phyloP scores from a whole-genome alignment of 768 basidiomycete genomes.

The Russula abietina region DNA sequence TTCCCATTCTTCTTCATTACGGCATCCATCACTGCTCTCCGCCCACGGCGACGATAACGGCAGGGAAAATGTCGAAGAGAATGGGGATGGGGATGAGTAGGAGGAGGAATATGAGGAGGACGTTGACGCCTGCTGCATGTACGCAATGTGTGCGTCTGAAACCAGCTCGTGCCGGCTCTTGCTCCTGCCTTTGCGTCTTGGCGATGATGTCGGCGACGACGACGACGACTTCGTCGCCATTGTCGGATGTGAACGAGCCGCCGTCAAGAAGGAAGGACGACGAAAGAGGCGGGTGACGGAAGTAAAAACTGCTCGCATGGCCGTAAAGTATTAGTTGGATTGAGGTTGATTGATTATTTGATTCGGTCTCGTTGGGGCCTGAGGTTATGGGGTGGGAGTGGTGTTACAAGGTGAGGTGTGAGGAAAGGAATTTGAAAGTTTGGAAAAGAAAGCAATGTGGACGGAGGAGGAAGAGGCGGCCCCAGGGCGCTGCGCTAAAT shows the following conservation, averaged over 20 bases:
- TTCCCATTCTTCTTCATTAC: background rate
- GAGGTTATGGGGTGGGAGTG: too few species aligned
- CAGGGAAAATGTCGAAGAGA: background rate
- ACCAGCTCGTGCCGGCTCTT: slow-evolving; percentile 21
- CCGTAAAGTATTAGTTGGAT: background rate
- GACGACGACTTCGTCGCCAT: background rate
- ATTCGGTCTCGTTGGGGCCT: too few species aligned
- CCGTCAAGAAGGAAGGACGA: slow-evolving; percentile 1
- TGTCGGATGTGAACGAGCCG: background rate
- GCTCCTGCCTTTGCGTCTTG: background rate
- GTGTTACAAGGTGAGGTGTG: too few species aligned
- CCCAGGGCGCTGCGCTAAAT: too few species aligned
- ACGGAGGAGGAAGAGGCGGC: too few species aligned
- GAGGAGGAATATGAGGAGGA: background rate
- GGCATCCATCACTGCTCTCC: background rate
- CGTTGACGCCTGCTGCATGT: background rate
- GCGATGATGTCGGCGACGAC: too few species aligned
- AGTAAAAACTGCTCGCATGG: slow-evolving; percentile 10
- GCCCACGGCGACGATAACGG: background rate
- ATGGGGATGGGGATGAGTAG: background rate
- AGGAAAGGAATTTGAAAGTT: too few species aligned
- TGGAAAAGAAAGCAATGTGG: too few species aligned
- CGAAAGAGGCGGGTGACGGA: slow-evolving; percentile 18
- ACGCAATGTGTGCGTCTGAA: slow-evolving; percentile 15
- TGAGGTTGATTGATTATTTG: too few species aligned